Base-by-base conservation (phyloP, 2,329 filamentous ascomycete genomes). In the Salinomyces thailandicus region DNA sequence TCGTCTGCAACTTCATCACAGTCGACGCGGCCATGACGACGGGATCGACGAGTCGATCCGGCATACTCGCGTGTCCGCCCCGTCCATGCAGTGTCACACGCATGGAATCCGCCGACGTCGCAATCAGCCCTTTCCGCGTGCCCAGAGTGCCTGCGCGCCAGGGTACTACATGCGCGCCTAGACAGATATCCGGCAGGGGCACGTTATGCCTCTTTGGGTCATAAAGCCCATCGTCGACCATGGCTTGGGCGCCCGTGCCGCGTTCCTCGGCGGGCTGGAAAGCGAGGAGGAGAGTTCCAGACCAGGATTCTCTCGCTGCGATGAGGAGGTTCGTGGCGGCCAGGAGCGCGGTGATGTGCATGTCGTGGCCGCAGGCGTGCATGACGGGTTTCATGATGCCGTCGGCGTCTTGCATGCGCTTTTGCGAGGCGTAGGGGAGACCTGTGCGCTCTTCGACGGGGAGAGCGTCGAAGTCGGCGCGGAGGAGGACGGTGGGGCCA, bases 211-310 rank as follows among this genome's bases (percentile, higher is more conserved):
- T 43, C 16, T 48, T 46, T 1, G 50, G 43, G 5, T 67, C 57
- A 45, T 75, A 77, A 20, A 77, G 46, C 0, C 74, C 73, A 46
- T 73, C 73, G 28, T 72, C 67, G 3, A 79, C 62, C 75, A 79
- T 79, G 16, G 73, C 60, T 54, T 69, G 68, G 0, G 79, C 79
- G 0, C 79, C 79, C 0, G 62, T 66, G 0, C 70, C 75, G 1
- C 70, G 64, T 53, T 84, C 79, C 52, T 83, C 79, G 2, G 72
- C 71, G 0, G 79, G 79, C 48, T 84, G 80, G 53, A 83, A 84
- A 2, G 75, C 55, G 5, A 79, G 53, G 4, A 84, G 59, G 14
- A 83, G 47, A 0, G 75, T 82, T 0, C 79, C 79, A 7, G 53
- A 61, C 79, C 79, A 84, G 1, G 43, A 19, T 0, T 64, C 46